phyloP scores from a whole-genome alignment of 306 rosid genomes.

The Acacia crassicarpa region DNA sequence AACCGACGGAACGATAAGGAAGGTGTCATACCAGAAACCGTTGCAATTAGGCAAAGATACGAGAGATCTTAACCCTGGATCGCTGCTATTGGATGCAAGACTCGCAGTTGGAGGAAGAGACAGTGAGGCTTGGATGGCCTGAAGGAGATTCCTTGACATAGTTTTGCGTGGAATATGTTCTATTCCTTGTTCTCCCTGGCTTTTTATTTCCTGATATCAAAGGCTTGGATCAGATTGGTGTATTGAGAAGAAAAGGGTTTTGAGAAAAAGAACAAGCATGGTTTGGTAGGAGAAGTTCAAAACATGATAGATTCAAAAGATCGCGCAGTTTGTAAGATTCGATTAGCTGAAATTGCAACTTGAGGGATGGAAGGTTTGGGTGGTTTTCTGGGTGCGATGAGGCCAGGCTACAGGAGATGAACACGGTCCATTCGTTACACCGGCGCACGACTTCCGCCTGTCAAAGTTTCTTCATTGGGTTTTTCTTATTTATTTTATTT shows the following conservation, averaged over 20 bases:
- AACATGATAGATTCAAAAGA: not conserved
- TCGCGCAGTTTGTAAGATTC: not conserved
- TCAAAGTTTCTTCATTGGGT: not conserved
- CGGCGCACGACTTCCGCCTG: not conserved
- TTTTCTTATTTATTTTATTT: not conserved
- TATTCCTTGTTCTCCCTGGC: constrained; percentile 2
- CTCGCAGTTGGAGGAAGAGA: constrained; percentile 25
- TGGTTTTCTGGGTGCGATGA: not conserved
- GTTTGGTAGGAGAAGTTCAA: not conserved
- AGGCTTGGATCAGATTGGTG: constrained; percentile 12
- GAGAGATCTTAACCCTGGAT: not conserved
- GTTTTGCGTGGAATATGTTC: not conserved
- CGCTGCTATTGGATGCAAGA: constrained; percentile 3
- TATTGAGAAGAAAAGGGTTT: not conserved
- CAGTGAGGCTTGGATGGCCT: constrained; percentile 21
- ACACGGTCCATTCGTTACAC: not conserved
- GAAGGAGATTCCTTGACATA: constrained; percentile 13
- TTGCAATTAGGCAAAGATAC: constrained; percentile 39
- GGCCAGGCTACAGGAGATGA: not conserved
- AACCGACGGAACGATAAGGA: constrained; percentile 53
- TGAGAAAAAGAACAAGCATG: not conserved
- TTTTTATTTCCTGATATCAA: not conserved
- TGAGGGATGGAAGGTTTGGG: not conserved
- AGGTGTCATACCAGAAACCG: constrained; percentile 43
- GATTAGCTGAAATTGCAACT: not conserved